Conservation (phyloP, 257 asterid genomes). For the Jacaranda mimosifolia region DNA sequence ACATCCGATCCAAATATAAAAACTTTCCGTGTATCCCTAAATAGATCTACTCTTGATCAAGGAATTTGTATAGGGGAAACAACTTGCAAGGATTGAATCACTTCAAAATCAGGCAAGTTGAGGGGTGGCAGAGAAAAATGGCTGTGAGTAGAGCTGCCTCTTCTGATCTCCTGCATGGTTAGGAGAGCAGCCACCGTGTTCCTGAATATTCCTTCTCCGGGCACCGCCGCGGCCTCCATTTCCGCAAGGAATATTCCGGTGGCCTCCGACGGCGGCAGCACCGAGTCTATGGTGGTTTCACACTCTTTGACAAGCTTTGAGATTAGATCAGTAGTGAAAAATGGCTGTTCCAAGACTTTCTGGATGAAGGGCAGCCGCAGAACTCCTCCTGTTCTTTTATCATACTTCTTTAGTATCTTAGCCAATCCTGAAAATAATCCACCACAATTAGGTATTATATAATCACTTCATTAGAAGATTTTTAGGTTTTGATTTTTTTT, state of each 20-base stretch:
- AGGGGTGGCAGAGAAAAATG: slow-evolving; percentile 93
- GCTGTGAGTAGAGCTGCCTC: slow-evolving; percentile 88
- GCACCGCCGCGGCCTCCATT: slow-evolving; percentile 38
- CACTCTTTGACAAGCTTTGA: slow-evolving; percentile 92
- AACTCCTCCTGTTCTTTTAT: slow-evolving; percentile 90
- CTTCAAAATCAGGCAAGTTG: slow-evolving; percentile 69
- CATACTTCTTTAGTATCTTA: slow-evolving; percentile 86
- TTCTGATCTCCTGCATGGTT: slow-evolving; percentile 88
- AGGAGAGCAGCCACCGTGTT: slow-evolving; percentile 89
- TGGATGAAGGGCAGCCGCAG: slow-evolving; percentile 77
- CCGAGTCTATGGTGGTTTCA: slow-evolving; percentile 70
- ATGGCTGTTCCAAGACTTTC: slow-evolving; percentile 79
- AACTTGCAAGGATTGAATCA: slow-evolving; percentile 61
- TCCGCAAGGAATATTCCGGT: slow-evolving; percentile 8
- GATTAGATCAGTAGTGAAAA: slow-evolving; percentile 80
- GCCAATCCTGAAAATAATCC: slow-evolving; percentile 61
- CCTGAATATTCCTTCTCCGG: slow-evolving; percentile 78
- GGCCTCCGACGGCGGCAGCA: slow-evolving; percentile 59
- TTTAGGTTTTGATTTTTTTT: too few species aligned
- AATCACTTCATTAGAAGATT: too few species aligned
- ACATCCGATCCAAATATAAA: too few species aligned
- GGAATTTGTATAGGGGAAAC: slow-evolving; percentile 76
- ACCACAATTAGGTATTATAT: too few species aligned
- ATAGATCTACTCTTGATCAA: slow-evolving; percentile 14
- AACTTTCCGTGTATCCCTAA: too few species aligned